Percentiles rank a stretch among this genome's conserved stretches.
These are phyloP conservation scores for Pseudogymnoascus sp. DNA, from an alignment of 2,329 filamentous ascomycete species.

Conservation along the genomic window DNA sequence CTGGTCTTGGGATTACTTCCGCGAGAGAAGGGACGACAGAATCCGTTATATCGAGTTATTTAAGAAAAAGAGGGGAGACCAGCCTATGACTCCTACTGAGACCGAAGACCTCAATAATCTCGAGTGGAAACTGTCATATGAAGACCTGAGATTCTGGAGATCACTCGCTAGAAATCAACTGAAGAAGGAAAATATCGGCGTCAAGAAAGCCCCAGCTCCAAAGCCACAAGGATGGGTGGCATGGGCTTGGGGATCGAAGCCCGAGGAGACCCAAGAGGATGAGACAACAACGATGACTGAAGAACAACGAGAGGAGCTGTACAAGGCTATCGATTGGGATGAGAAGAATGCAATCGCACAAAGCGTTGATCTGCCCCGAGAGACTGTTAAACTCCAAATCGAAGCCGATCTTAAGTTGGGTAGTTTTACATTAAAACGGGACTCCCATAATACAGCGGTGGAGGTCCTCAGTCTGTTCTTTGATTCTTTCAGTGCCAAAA, in stretches of 20 bases:
- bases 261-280: conserved; percentile 48
- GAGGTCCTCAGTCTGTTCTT: conserved; percentile 90
- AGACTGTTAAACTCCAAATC: conserved; percentile 87
- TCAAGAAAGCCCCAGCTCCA: conserved; percentile 58
- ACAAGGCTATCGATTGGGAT: conserved; percentile 96
- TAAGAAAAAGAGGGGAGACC: conserved; percentile 76
- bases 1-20: conserved; percentile 96
- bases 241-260: conserved; percentile 85
- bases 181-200: conserved; percentile 86
- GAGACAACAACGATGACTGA: conserved; percentile 88
- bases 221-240: conserved; percentile 74
- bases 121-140: conserved; percentile 84
- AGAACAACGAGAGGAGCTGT: conserved; percentile 91
- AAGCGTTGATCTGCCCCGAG: conserved; percentile 79
- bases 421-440: conserved; percentile 87
- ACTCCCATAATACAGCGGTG: conserved; percentile 66
- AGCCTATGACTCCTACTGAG: conserved; percentile 61
- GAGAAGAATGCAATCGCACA: conserved; percentile 88
- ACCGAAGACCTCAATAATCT: conserved; percentile 64
- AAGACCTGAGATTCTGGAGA: conserved; percentile 95
- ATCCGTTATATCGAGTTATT: conserved; percentile 86
- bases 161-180: conserved; percentile 90
- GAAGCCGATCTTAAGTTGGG: conserved; percentile 91
- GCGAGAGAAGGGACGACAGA: conserved; percentile 84
- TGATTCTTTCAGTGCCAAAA: conserved; percentile 86